phyloP scores from a whole-genome alignment of 75 land plant species.

The Pinus taeda region DNA sequence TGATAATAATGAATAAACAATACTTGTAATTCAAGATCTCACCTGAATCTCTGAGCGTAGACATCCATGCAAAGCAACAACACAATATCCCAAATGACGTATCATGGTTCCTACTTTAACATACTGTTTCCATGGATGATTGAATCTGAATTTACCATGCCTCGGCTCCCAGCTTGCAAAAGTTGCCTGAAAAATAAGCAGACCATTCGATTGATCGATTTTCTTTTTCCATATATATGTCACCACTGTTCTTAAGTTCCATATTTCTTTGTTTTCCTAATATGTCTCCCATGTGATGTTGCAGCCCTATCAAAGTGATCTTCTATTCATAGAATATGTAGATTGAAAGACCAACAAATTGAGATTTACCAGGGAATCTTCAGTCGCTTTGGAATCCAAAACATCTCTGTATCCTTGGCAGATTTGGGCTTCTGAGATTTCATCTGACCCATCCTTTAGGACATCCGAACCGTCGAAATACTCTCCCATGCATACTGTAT shows the following conservation, averaged over 20 bases:
- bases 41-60: slow-evolving; percentile 55
- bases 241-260: no score
- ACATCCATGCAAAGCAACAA: slow-evolving; percentile 48
- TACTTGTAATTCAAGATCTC: neutral
- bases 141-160: slow-evolving; percentile 59
- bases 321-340: no score
- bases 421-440: slow-evolving; percentile 5
- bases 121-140: slow-evolving; percentile 64
- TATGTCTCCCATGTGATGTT: no score
- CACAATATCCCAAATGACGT: slow-evolving; percentile 50
- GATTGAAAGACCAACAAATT: neutral
- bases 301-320: no score
- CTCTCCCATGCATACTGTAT: no score
- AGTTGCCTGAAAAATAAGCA: slow-evolving; percentile 38
- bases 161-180: slow-evolving; percentile 80
- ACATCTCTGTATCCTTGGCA: slow-evolving; percentile 28
- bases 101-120: slow-evolving; percentile 49
- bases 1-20: neutral
- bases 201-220: neutral
- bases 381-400: slow-evolving; percentile 43
- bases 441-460: slow-evolving; percentile 9
- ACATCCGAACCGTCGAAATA: neutral
- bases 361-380: slow-evolving; percentile 44
- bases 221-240: no score
- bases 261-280: no score